Percentiles rank a stretch among this genome's conserved stretches.
phyloP scores from a whole-genome alignment of 352 stramenopile genomes.

The Aphanomyces invadans region DNA sequence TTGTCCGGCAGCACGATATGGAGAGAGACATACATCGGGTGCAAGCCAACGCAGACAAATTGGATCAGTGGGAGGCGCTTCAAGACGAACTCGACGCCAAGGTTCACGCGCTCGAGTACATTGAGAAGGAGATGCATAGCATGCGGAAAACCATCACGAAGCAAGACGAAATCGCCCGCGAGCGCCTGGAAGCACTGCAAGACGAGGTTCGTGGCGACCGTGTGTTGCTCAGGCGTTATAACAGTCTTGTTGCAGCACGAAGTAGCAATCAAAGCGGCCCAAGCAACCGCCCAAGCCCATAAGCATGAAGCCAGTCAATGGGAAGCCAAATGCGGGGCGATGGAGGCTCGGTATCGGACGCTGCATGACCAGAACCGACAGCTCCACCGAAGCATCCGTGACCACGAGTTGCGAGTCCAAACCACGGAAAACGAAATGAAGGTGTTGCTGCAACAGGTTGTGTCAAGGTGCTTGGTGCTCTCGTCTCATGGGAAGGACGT shows the following conservation, averaged over 20 bases:
- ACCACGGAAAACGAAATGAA: conserved; percentile 24
- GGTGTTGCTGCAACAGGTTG: conserved; percentile 14
- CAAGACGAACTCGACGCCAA: conserved; percentile 16
- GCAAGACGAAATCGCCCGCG: conserved; percentile 1
- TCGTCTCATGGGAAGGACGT: background rate
- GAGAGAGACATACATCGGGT: conserved; percentile 5
- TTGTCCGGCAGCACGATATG: conserved; percentile 2
- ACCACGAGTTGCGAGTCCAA: conserved; percentile 4
- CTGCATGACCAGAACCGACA: background rate
- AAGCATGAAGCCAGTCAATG: background rate
- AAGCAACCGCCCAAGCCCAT: background rate
- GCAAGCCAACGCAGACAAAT: conserved; percentile 3
- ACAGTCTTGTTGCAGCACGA: conserved; percentile 9
- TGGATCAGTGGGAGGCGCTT: conserved; percentile 1
- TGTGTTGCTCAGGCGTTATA: background rate
- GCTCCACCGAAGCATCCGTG: conserved; percentile 3
- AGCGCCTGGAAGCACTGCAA: background rate
- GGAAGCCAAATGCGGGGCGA: background rate
- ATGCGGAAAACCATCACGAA: conserved; percentile 22
- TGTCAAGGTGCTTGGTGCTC: background rate
- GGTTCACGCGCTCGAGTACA: conserved; percentile 17
- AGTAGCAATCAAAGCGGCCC: background rate
- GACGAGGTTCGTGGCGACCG: background rate
- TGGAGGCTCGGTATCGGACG: background rate
- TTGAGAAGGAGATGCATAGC: conserved; percentile 14